phyloP scores from a whole-genome alignment of 1,139 yeast genomes.

The Saccharomyces hybrid region DNA sequence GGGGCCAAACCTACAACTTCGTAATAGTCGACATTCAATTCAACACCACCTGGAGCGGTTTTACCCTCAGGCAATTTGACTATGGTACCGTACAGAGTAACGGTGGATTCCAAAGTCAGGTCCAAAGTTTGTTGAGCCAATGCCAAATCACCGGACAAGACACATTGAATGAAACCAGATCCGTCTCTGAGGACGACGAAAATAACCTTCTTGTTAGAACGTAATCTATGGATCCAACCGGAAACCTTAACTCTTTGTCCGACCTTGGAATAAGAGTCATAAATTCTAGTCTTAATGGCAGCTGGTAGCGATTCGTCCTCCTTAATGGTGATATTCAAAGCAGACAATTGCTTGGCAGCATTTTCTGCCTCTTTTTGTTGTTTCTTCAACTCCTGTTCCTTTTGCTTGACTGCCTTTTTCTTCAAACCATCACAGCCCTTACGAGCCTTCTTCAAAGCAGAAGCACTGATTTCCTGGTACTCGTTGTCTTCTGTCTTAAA shows the following conservation, averaged over 20 bases:
- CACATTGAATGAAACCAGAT: constrained; percentile 81
- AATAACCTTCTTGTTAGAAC: constrained; percentile 86
- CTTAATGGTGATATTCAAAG: constrained; percentile 62
- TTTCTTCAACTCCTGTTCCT: constrained; percentile 54
- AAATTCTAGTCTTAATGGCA: constrained; percentile 64
- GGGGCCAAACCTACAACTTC: constrained; percentile 90
- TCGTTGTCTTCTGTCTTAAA: constrained; percentile 58
- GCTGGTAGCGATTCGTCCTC: constrained; percentile 68
- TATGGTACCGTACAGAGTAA: constrained; percentile 71
- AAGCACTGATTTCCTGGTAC: constrained; percentile 77
- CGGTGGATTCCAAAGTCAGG: constrained; percentile 82
- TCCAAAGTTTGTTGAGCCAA: constrained; percentile 78
- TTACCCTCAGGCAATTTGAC: constrained; percentile 90
- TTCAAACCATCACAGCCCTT: constrained; percentile 90
- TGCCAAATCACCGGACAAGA: constrained; percentile 85
- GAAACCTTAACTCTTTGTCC: constrained; percentile 62
- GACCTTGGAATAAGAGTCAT: constrained; percentile 44
- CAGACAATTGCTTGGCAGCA: constrained; percentile 65
- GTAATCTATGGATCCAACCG: constrained; percentile 96
- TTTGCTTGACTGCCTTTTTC: constrained; percentile 82
- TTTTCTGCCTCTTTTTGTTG: constrained; percentile 57
- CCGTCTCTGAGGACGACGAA: constrained; percentile 95
- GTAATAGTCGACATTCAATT: constrained; percentile 83
- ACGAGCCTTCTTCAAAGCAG: constrained; percentile 92
- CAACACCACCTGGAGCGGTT: constrained; percentile 97